Evolutionary conservation across 1,284 basidiomycete species (phyloP).

Genomic region (Cryptococcus sp.): DNA sequence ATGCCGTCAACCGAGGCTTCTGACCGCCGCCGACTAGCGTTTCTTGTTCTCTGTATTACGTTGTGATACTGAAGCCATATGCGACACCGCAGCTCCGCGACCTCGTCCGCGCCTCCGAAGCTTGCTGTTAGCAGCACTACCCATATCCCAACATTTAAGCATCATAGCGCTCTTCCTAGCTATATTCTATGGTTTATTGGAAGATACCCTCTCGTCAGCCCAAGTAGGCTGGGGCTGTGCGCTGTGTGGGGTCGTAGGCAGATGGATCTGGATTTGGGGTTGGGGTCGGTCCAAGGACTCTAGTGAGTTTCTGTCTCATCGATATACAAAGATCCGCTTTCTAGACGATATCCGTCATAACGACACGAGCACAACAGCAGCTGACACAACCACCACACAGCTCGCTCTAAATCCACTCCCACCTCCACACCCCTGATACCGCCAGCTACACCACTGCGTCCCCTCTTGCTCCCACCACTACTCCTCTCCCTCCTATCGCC

Average conservation of each 20-base stretch:
- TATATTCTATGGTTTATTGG: slow-evolving; percentile 72
- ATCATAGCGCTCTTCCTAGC: slow-evolving; percentile 79
- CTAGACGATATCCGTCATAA: background rate
- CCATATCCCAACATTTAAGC: slow-evolving; percentile 81
- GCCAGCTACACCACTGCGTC: slow-evolving; percentile 39
- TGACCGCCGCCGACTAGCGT: background rate
- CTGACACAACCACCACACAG: background rate
- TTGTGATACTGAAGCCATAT: background rate
- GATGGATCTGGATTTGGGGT: slow-evolving; percentile 57
- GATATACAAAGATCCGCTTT: background rate
- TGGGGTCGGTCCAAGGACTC: slow-evolving; percentile 15
- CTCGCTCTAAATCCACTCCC: no score
- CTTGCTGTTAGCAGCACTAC: slow-evolving; percentile 69
- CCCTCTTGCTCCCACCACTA: slow-evolving; percentile 76
- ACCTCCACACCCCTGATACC: slow-evolving; percentile 57
- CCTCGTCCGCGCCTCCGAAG: slow-evolving; percentile 61
- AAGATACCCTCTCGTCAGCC: slow-evolving; percentile 65
- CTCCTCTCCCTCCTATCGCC: slow-evolving; percentile 87
- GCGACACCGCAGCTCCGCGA: slow-evolving; percentile 26
- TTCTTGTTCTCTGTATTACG: background rate
- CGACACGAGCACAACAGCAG: slow-evolving; percentile 1
- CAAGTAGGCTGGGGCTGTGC: slow-evolving; percentile 71
- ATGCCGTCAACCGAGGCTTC: background rate
- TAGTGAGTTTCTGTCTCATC: slow-evolving; percentile 6
- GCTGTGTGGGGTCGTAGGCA: slow-evolving; percentile 63